phyloP scores from a whole-genome alignment of 2,329 filamentous ascomycete genomes.

The Dactylellina sp. region DNA sequence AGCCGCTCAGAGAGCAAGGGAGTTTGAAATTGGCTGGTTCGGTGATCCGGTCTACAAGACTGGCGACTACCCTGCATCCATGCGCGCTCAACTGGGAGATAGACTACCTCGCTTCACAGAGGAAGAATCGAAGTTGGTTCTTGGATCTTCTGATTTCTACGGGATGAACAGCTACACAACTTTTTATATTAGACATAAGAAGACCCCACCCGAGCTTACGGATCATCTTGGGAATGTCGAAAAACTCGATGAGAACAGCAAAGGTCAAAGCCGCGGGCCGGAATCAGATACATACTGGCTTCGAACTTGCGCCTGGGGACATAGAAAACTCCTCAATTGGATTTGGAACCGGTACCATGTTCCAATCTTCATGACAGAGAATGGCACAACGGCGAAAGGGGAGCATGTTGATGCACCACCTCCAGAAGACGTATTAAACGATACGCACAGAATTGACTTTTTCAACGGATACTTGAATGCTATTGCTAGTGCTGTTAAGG shows the following conservation, averaged over 20 bases:
- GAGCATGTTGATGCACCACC: conserved; percentile 63
- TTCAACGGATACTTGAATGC: conserved; percentile 64
- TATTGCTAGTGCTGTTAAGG: conserved; percentile 63
- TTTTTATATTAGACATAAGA: conserved; percentile 63
- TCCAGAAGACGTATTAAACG: conserved; percentile 63
- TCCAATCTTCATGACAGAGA: conserved; percentile 66
- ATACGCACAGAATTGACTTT: conserved; percentile 64
- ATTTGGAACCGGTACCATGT: conserved; percentile 64
- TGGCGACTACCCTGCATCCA: conserved; percentile 64
- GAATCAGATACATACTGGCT: conserved; percentile 65
- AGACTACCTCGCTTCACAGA: conserved; percentile 64
- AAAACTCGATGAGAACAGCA: conserved; percentile 63
- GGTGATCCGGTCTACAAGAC: conserved; percentile 64
- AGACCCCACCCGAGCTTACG: conserved; percentile 63
- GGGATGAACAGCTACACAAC: conserved; percentile 66
- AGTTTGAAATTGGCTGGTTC: conserved; percentile 66
- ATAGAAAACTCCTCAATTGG: conserved; percentile 64
- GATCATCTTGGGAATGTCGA: conserved; percentile 65
- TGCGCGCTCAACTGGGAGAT: conserved; percentile 64
- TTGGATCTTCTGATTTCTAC: conserved; percentile 64
- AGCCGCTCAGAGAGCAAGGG: conserved; percentile 64
- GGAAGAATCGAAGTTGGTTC: conserved; percentile 64
- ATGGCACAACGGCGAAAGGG: conserved; percentile 65
- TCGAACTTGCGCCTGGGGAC: conserved; percentile 64
- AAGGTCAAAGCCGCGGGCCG: conserved; percentile 62